Evolutionary conservation across 176 grass and related monocot species (phyloP), one percentile per base, ranked within the genome.

Genomic region (Carex scoparia): DNA sequence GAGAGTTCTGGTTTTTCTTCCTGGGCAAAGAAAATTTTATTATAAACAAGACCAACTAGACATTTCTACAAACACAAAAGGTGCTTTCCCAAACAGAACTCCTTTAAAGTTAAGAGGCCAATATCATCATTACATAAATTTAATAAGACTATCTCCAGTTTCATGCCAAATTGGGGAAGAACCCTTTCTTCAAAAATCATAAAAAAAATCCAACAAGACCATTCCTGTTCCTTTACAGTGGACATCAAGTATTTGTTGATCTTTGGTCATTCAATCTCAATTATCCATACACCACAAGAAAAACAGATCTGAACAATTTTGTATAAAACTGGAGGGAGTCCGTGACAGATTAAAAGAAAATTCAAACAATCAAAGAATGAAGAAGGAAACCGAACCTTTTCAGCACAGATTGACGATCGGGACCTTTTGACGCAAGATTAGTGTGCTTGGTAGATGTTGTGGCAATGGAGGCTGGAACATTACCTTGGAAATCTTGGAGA

Each of bases 401-500:
- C 79, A 94, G 65, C 76, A 98, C 95, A 59, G 92, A 93, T 54
- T 91, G 92, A 38, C 95, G 89, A 64, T 98, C 95, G 28, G 88
- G 84, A 79, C 89, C 92, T 30, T 89, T 88, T 5, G 72, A 40
- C 2, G 12, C 51, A 49, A 77, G 78, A 23, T 82, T n/a, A 11
- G 81, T 55, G 46, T 89, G 90, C 89, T 94, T 97, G 84, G 11
- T 13, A 0, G 64, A 38, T 66, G 48, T 72, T 27, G 79, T 66
- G 5, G 81, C 31, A 3, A 79, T 64, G 0, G 82, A 66, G 1
- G 88, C 69, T 0, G 89, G 87, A 10, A 91, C 87, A 79, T 90
- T 89, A 82, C 81, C 79, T 72, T 76, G 82, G 81, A 83, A 78
- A 86, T 92, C 86, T 86, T 89, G 87, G 69, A 91, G 73, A 74